Evolutionary conservation across 2,329 filamentous ascomycete species (phyloP).

Genomic region (Cercospora berteroae): DNA sequence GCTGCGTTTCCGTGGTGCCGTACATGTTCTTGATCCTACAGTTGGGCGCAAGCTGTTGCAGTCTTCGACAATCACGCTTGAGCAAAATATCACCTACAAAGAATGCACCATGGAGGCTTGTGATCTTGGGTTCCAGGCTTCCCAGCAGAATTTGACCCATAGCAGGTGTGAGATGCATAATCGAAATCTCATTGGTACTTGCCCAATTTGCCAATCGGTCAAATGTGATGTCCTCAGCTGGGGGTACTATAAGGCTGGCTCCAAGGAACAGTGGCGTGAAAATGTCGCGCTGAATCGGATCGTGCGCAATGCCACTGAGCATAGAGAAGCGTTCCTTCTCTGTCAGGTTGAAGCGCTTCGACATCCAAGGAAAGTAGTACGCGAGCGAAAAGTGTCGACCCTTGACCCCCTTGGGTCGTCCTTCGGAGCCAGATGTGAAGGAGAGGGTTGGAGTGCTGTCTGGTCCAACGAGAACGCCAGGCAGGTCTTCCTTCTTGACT

Average conservation of each 20-base stretch:
- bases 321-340: constrained; percentile 75
- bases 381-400: constrained; percentile 84
- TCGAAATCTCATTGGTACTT: constrained; percentile 67
- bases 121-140: constrained; percentile 64
- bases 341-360: constrained; percentile 71
- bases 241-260: constrained; percentile 73
- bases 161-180: constrained; percentile 87
- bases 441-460: constrained; percentile 75
- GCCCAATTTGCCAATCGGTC: constrained; percentile 90
- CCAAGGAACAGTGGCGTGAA: constrained; percentile 89
- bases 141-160: constrained; percentile 96
- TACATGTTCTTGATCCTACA: constrained; percentile 81
- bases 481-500: constrained; percentile 54
- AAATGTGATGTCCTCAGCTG: constrained; percentile 79
- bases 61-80: constrained; percentile 71
- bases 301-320: constrained; percentile 79
- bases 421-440: constrained; percentile 66
- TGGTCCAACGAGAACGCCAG: constrained; percentile 77
- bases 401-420: constrained; percentile 78
- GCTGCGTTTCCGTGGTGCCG: constrained; percentile 80
- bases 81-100: constrained; percentile 91
- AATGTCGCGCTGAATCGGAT: constrained; percentile 67
- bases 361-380: constrained; percentile 93
- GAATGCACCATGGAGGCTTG: constrained; percentile 70
- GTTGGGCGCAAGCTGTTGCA: constrained; percentile 75